Percentiles rank a stretch among this genome's conserved stretches.
Evolutionary conservation across 805 yeast genomes (phyloP).

Genomic region (Ogataea neopini): DNA sequence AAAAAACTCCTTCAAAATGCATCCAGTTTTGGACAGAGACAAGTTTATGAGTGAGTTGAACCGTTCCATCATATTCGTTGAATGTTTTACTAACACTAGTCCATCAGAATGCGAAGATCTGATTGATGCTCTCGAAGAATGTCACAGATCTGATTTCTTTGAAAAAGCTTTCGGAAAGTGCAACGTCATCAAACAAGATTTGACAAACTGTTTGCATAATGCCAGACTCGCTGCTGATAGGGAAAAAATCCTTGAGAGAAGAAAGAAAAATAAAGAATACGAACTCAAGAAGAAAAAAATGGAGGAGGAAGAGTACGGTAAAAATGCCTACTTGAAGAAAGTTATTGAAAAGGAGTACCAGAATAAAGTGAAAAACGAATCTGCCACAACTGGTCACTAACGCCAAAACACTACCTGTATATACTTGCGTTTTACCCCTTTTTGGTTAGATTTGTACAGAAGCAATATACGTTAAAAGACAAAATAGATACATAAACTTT

Average conservation of each 20-base stretch:
- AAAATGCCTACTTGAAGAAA: conserved; percentile 66
- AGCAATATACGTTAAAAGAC: not conserved
- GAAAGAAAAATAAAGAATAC: conserved; percentile 54
- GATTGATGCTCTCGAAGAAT: conserved; percentile 85
- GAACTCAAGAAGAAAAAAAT: conserved; percentile 58
- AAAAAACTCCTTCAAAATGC: conserved; percentile 23
- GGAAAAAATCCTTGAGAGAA: conserved; percentile 52
- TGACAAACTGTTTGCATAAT: conserved; percentile 75
- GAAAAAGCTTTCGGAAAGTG: conserved; percentile 80
- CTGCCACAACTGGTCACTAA: not conserved
- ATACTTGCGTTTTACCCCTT: not conserved
- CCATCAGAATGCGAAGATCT: conserved; percentile 70
- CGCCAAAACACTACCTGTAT: not conserved
- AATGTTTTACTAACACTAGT: no score
- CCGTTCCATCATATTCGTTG: no score
- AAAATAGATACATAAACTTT: conserved; percentile 11
- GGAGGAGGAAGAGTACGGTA: conserved; percentile 81
- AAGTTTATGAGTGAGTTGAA: conserved; percentile 34
- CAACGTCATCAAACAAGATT: conserved; percentile 77
- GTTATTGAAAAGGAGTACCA: conserved; percentile 55
- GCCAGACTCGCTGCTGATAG: conserved; percentile 67
- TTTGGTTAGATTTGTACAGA: conserved; percentile 2
- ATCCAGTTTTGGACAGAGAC: conserved; percentile 35
- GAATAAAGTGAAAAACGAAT: conserved; percentile 7
- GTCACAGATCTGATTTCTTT: conserved; percentile 72